phyloP scores from a whole-genome alignment of 129 eudicot species.

The Arctium lappa region DNA sequence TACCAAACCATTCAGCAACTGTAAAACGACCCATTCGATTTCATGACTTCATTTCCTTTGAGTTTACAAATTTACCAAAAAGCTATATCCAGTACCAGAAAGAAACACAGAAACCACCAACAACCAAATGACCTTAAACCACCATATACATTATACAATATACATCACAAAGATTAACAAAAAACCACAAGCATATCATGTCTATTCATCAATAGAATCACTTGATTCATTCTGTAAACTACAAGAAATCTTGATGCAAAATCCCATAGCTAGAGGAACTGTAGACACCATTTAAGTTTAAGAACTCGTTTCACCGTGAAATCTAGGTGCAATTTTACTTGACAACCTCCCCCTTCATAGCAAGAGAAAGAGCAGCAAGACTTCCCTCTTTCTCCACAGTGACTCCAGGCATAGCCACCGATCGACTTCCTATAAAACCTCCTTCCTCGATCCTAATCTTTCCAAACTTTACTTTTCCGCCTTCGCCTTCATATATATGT shows the following conservation, averaged over 20 bases:
- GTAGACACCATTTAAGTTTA: background rate
- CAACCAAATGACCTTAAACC: background rate
- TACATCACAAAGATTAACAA: background rate
- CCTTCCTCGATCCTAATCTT: slow-evolving; percentile 41
- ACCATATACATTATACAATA: background rate
- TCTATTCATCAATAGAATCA: background rate
- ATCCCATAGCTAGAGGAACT: too few relatives aligned
- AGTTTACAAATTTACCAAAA: background rate
- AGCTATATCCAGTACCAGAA: background rate
- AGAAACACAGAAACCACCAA: background rate
- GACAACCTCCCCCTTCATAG: slow-evolving; percentile 53
- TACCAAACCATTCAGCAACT: too few relatives aligned
- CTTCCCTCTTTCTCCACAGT: slow-evolving; percentile 41
- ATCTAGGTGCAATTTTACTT: slow-evolving; percentile 17
- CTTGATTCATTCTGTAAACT: background rate
- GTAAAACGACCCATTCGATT: background rate
- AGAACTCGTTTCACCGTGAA: background rate
- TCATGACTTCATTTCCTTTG: background rate
- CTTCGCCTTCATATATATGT: slow-evolving; percentile 65
- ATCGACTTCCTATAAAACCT: slow-evolving; percentile 56
- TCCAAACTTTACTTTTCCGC: slow-evolving; percentile 58
- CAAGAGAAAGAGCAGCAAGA: slow-evolving; percentile 50
- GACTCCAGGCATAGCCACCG: slow-evolving; percentile 63
- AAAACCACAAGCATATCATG: background rate
- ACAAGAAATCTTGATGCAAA: background rate